Evolutionary conservation across 805 yeast genomes (phyloP), one percentile per base, ranked within the genome.

Genomic region (Candida silvicultrix): DNA sequence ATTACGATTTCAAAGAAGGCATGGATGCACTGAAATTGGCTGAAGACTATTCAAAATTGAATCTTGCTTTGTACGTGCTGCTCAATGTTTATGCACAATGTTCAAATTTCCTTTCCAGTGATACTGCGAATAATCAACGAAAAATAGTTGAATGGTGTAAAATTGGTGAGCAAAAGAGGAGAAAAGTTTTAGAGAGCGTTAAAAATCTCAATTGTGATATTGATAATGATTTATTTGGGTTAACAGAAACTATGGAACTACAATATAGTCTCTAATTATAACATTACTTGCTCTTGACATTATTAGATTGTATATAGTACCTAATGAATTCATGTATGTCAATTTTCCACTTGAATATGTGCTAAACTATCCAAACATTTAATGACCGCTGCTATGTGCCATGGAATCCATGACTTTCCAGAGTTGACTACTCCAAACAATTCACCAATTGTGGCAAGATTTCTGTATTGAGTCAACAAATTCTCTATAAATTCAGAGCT

Each of bases 301-400:
- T n/a, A n/a, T n/a, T n/a, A n/a, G n/a, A n/a, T n/a, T n/a, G n/a
- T n/a, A n/a, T n/a, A n/a, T n/a, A n/a, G n/a, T n/a, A n/a, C n/a
- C n/a, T n/a, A n/a, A n/a, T n/a, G n/a, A n/a, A n/a, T n/a, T n/a
- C n/a, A n/a, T n/a, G n/a, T n/a, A n/a, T n/a, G n/a, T n/a, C n/a
- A n/a, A n/a, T 47, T 38, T 41, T 62, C 73, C 4, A 83, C 83
- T 35, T 68, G 66, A 4, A 84, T 61, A 59, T 85, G 89, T 1
- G 78, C 77, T 46, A 85, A 61, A 42, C 73, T 74, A 42, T 73
- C 78, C 56, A 85, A 62, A 51, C 78, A 69, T 54, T 80, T 83
- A 28, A 77, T 71, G 11, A 86, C 94, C 0, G 89, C 81, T 14
- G 76, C 63, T 21, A 85, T 73, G 60, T 86, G 92, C 83, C 89